Evolutionary conservation across 2,329 filamentous ascomycete species (phyloP), one percentile per base, ranked within the genome.

Genomic region (Aspergillus fructus): DNA sequence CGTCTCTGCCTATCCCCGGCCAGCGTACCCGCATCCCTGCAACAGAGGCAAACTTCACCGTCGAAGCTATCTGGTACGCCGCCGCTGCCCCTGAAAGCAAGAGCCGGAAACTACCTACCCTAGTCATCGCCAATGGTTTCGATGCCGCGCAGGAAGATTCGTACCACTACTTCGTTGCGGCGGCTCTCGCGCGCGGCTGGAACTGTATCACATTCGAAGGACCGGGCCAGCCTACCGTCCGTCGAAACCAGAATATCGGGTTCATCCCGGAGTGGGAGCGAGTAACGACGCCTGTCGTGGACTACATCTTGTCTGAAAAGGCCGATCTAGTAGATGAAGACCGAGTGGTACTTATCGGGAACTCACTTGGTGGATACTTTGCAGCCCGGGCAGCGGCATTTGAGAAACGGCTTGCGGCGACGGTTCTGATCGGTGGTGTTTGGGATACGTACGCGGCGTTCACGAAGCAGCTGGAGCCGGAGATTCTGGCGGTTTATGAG

Each of bases 131-230:
- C 11, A 66, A 59, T 39, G 68, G 79, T 3, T 79, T 74, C 48
- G 79, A 82, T 55, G 76, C 69, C 4, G 61, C 73, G 0, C 76
- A 79, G 60, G 79, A 81, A 53, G 78, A 81, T 12, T 67, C 74
- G 17, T 75, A 75, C 53, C 78, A 80, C 53, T 47, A 64, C 2
- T 63, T 72, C 21, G 76, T 71, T 9, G 62, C 65, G 12, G 60
- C 72, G 0, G 73, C 71, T 0, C 57, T 79, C 2, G 69, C 71
- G 19, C 71, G 78, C 1, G 79, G 79, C 2, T 78, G 69, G 62
- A 79, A 81, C 52, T 69, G 71, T 30, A 69, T 81, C 9, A 74
- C 74, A 0, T 82, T 78, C 59, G 79, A 81, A 46, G 79, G 79
- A 0, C 79, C 79, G 0, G 79, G 79, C 0, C 79, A 81, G 59